These are phyloP conservation scores for Penicillium verrucosum DNA, from an alignment of 2,329 filamentous ascomycete species.

Conservation along the genomic window DNA sequence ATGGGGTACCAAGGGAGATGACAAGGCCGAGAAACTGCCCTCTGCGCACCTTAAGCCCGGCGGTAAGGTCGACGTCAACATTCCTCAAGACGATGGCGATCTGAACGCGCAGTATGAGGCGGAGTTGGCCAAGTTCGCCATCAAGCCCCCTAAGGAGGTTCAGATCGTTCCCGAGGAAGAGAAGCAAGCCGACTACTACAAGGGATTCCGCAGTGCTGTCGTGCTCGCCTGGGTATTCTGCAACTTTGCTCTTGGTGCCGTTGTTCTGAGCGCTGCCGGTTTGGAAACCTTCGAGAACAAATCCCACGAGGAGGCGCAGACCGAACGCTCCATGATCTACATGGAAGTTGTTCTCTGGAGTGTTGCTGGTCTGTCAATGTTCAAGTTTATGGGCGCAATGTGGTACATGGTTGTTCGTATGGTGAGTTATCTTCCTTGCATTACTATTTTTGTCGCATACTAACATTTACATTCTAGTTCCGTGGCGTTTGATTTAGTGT, in stretches of 20 bases:
- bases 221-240: conserved; percentile 95
- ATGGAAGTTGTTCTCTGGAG: conserved; percentile 85
- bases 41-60: conserved; percentile 87
- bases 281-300: conserved; percentile 60
- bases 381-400: conserved; percentile 82
- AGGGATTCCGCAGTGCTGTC: conserved; percentile 86
- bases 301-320: conserved; percentile 42
- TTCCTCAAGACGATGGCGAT: conserved; percentile 86
- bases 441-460: conserved; percentile 1
- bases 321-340: conserved; percentile 70
- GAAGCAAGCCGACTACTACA: conserved; percentile 97
- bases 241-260: conserved; percentile 82
- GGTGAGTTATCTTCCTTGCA: conserved; percentile 55
- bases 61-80: conserved; percentile 87
- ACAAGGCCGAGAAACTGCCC: conserved; percentile 87
- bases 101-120: conserved; percentile 92
- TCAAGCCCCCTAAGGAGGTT: conserved; percentile 70
- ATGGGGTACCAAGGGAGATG: conserved; percentile 97
- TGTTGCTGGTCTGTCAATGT: conserved; percentile 76
- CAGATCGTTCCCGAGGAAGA: conserved; percentile 55
- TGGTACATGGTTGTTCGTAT: conserved; percentile 90
- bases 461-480: conserved; percentile 44
- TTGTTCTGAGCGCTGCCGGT: conserved; percentile 83
- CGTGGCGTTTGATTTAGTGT: conserved; percentile 45
- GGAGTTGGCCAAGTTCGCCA: conserved; percentile 70